phyloP scores from a whole-genome alignment of 1,139 yeast genomes.

The Candida sojae region DNA sequence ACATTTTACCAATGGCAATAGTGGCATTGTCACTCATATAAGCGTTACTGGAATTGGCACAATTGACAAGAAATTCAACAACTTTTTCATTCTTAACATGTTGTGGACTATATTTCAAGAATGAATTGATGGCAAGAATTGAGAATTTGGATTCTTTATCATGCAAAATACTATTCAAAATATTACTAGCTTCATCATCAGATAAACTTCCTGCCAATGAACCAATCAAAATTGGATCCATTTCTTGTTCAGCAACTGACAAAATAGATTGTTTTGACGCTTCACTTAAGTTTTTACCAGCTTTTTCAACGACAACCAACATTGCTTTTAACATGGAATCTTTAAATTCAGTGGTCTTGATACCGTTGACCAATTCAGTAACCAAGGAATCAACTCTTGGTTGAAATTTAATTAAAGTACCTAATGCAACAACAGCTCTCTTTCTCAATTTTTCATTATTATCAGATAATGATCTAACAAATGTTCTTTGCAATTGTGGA shows the following conservation, averaged over 20 bases:
- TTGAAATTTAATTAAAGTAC: slow-evolving; percentile 83
- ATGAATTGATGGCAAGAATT: slow-evolving; percentile 73
- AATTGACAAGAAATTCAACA: slow-evolving; percentile 43
- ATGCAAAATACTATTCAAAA: slow-evolving; percentile 64
- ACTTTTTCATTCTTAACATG: slow-evolving; percentile 23
- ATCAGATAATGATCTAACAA: slow-evolving; percentile 88
- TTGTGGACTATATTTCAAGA: slow-evolving; percentile 75
- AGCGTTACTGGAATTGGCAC: slow-evolving; percentile 48
- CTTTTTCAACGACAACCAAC: slow-evolving; percentile 77
- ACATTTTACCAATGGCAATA: slow-evolving; percentile 80
- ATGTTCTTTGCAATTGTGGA: slow-evolving; percentile 97
- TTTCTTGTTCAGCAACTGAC: slow-evolving; percentile 75
- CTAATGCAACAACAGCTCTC: slow-evolving; percentile 90
- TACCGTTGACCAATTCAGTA: slow-evolving; percentile 77
- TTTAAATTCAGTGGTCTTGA: slow-evolving; percentile 64
- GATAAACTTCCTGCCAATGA: slow-evolving; percentile 70
- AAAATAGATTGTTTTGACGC: slow-evolving; percentile 69
- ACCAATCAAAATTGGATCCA: slow-evolving; percentile 70
- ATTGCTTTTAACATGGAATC: slow-evolving; percentile 85
- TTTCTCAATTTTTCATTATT: slow-evolving; percentile 69
- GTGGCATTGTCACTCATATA: slow-evolving; percentile 78
- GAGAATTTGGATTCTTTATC: slow-evolving; percentile 58
- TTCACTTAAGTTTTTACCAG: slow-evolving; percentile 78
- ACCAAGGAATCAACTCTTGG: slow-evolving; percentile 94
- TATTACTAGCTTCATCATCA: slow-evolving; percentile 61